phyloP scores from a whole-genome alignment of 2,329 filamentous ascomycete genomes.

The Phoma sp. region DNA sequence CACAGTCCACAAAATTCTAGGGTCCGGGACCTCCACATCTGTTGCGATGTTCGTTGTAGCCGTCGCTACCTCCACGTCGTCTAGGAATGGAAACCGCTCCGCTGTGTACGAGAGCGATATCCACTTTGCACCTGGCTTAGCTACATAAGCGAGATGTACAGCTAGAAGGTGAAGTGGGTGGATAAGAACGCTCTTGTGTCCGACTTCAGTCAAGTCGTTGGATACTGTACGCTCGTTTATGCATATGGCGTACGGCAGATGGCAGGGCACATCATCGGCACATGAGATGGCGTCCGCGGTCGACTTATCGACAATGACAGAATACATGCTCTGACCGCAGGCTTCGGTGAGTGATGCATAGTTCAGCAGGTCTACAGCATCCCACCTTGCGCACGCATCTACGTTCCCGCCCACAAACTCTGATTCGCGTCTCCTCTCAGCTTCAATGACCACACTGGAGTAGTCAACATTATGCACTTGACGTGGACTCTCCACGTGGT shows the following conservation, averaged over 20 bases:
- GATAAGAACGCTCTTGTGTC: conserved; percentile 24
- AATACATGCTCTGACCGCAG: conserved; percentile 35
- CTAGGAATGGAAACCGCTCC: conserved; percentile 48
- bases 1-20: conserved; percentile 46
- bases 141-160: conserved; percentile 48
- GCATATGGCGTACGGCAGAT: conserved; percentile 38
- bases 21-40: conserved; percentile 45
- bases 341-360: conserved; percentile 34
- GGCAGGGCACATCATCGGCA: conserved; percentile 39
- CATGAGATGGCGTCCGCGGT: conserved; percentile 49
- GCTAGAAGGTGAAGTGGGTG: conserved; percentile 50
- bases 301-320: conserved; percentile 47
- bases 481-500: conserved; percentile 33
- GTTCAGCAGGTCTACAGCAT: conserved; percentile 44
- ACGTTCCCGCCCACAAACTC: neutral
- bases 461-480: conserved; percentile 50
- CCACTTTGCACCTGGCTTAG: conserved; percentile 48
- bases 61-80: conserved; percentile 8
- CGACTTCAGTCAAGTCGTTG: conserved; percentile 1
- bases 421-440: conserved; percentile 38
- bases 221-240: conserved; percentile 8
- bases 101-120: conserved; percentile 49
- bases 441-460: conserved; percentile 42
- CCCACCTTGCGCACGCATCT: conserved; percentile 40
- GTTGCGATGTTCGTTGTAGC: conserved; percentile 19